Conservation (phyloP, 805 yeast species). For the Wickerhamomyces mucosus region DNA sequence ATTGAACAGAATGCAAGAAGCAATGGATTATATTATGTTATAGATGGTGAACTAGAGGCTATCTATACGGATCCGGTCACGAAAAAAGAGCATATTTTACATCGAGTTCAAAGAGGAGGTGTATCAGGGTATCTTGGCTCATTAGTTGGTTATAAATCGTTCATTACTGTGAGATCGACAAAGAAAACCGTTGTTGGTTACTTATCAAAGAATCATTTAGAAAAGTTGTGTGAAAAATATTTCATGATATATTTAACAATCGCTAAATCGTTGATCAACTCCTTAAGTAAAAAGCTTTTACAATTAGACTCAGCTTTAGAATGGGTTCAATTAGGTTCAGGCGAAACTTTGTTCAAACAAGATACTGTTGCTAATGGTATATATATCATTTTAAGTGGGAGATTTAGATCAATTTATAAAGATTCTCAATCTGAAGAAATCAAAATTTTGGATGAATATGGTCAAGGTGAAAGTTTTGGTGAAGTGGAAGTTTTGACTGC, state of each 20-base stretch:
- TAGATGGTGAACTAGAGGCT: conserved; percentile 71
- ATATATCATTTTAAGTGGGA: conserved; percentile 80
- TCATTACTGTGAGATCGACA: conserved; percentile 59
- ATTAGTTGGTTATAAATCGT: conserved; percentile 67
- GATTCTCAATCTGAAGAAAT: conserved; percentile 18
- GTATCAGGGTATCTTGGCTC: conserved; percentile 83
- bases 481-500: conserved; percentile 91
- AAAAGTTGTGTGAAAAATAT: conserved; percentile 60
- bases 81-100: conserved; percentile 33
- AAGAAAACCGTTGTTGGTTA: conserved; percentile 62
- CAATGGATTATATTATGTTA: conserved; percentile 71
- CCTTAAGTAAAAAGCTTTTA: conserved; percentile 56
- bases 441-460: conserved; percentile 59
- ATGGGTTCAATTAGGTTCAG: conserved; percentile 90
- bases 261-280: conserved; percentile 62
- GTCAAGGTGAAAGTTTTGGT: conserved; percentile 92
- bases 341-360: conserved; percentile 68
- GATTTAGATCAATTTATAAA: conserved; percentile 50
- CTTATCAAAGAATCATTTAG: conserved; percentile 52
- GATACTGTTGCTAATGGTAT: conserved; percentile 88
- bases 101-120: conserved; percentile 65
- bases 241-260: conserved; percentile 69
- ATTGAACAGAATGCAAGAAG: conserved; percentile 57
- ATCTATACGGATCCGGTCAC: conserved; percentile 28
- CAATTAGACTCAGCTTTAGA: conserved; percentile 87